Evolutionary conservation across 495 filamentous ascomycete species (phyloP).

Genomic region (Rusavskia elegans): DNA sequence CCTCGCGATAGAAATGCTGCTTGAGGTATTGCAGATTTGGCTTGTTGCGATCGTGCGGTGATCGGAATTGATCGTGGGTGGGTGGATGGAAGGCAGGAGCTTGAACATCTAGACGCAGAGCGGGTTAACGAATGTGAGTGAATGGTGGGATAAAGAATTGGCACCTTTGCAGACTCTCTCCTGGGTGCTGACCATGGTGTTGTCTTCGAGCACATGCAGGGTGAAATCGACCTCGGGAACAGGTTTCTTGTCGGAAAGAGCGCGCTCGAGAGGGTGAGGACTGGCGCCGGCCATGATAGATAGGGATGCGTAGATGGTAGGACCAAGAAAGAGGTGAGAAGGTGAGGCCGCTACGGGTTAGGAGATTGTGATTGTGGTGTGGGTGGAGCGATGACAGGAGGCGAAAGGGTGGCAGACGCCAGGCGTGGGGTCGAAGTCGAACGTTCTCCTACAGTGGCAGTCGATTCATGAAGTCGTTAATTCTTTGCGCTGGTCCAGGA

Average conservation of each 20-base stretch:
- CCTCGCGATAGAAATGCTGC: constrained; percentile 96
- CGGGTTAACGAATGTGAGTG: constrained; percentile 5
- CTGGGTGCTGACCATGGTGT: constrained; percentile 78
- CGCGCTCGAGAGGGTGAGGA: constrained; percentile 36
- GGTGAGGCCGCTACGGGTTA: not conserved
- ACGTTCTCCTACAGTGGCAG: not conserved
- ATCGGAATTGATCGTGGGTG: constrained; percentile 63
- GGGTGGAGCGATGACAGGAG: too few species aligned
- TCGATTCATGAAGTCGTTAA: not conserved
- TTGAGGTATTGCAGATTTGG: constrained; percentile 89
- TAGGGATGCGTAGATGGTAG: not conserved
- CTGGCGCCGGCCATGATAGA: not conserved
- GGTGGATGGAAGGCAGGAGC: constrained; percentile 86
- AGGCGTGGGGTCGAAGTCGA: too few species aligned
- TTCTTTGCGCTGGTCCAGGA: not conserved
- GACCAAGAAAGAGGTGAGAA: not conserved
- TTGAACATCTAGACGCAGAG: constrained; percentile 59
- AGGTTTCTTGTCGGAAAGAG: constrained; percentile 81
- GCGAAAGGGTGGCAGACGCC: too few species aligned
- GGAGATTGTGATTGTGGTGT: too few species aligned
- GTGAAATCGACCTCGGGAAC: constrained; percentile 97
- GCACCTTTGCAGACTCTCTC: constrained; percentile 97
- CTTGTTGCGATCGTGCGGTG: constrained; percentile 69
- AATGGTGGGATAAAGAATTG: not conserved
- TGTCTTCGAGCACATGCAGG: constrained; percentile 96